Evolutionary conservation across 306 rosid genomes (phyloP), one percentile per base, ranked within the genome.

Genomic region (Luffa aegyptiaca): DNA sequence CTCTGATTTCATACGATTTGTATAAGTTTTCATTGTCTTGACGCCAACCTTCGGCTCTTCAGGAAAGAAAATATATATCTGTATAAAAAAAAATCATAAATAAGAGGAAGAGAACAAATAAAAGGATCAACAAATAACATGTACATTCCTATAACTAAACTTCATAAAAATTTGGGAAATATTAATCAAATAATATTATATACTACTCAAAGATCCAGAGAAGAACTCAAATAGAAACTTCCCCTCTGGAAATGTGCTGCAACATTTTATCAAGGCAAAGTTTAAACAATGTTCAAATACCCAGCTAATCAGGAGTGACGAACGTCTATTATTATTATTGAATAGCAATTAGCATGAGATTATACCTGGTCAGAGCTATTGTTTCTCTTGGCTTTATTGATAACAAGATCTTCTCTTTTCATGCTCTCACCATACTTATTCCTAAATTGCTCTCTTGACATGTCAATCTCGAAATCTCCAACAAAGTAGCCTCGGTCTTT

Each of bases 21-120:
- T 71, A 66, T 88, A 94, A 18, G 87, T 88, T 84, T 83, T 86
- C 84, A 92, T 75, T 17, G 87, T 85, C 79, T 82, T 81, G 33
- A 84, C 86, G 4, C 96, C 92, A 35, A 92, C 94, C 85, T 90
- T 92, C 7, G 20, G 76, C 21, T 88, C 93, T 0, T 87, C 97
- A 0, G 93, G 98, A 78, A 92, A 94, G 74, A 92, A 92, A 4
- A 94, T 81, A 78, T 88, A 94, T 75, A 92, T 90, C 94, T 92
- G 86, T 26, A 44, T 4, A 71, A 71, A 71, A 26, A 26, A 46
- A n/a, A 71, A 3, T 3, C 20, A 16, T 5, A 44, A 5, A 45
- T 45, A 20, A 70, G 17, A 18, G 52, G 37, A 70, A 5, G 37
- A 39, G 52, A 70, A 70, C 39, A 71, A 26, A 46, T 26, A 71